phyloP scores from a whole-genome alignment of 2,329 filamentous ascomycete genomes.

The Claviceps humidiphila region DNA sequence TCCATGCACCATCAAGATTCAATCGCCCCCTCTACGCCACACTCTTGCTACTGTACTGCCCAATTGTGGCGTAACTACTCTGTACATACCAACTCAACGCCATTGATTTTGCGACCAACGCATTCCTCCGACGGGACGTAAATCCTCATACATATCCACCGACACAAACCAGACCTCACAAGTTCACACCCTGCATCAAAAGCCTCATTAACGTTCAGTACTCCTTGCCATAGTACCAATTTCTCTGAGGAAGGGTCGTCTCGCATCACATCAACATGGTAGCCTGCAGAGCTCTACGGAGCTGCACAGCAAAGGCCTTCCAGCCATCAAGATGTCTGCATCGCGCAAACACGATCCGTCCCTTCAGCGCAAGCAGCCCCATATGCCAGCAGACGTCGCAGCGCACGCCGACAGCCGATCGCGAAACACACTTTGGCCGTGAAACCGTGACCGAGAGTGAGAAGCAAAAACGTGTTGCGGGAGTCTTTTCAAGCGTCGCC shows the following conservation, averaged over 20 bases:
- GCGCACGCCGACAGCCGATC: slow-evolving; percentile 24
- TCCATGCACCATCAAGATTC: background rate
- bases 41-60: background rate
- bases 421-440: slow-evolving; percentile 82
- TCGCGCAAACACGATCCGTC: slow-evolving; percentile 10
- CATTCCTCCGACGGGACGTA: background rate
- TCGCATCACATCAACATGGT: slow-evolving; percentile 12
- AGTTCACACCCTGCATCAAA: background rate
- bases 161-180: background rate
- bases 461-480: slow-evolving; percentile 60
- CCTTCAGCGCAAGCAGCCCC: slow-evolving; percentile 16
- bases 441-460: slow-evolving; percentile 69
- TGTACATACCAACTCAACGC: background rate
- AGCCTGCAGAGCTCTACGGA: slow-evolving; percentile 17
- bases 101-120: background rate
- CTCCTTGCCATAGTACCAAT: background rate
- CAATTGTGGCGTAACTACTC: background rate
- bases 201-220: background rate
- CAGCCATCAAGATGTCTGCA: slow-evolving; percentile 8
- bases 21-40: background rate
- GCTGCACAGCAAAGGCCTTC: slow-evolving; percentile 14
- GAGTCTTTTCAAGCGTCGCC: slow-evolving; percentile 90
- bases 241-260: background rate
- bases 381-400: slow-evolving; percentile 10
- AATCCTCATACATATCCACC: background rate